These are phyloP conservation scores for Orbilia blumenaviensis DNA, from an alignment of 2,329 filamentous ascomycete species.

Conservation along the genomic window DNA sequence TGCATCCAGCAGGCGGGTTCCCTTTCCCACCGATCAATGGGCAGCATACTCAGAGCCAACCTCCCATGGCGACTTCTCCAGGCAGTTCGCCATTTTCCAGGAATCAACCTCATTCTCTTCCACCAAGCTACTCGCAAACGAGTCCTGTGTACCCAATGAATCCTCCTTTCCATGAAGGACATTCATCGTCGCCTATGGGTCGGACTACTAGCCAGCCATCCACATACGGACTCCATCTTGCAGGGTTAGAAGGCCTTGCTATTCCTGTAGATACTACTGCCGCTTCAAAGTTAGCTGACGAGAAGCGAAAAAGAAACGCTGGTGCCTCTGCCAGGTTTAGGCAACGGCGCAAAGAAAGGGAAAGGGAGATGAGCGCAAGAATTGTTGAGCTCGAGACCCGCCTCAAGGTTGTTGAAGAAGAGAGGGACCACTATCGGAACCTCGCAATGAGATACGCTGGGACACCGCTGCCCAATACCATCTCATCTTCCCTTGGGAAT, in stretches of 20 bases:
- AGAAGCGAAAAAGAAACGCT: conserved; percentile 85
- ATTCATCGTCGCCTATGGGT: conserved; percentile 38
- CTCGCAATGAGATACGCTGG: conserved; percentile 68
- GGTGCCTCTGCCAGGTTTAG: conserved; percentile 85
- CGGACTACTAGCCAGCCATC: conserved; percentile 34
- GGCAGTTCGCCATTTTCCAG: conserved; percentile 45
- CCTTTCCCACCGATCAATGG: conserved; percentile 51
- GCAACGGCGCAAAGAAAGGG: conserved; percentile 81
- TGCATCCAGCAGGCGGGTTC: conserved; percentile 36
- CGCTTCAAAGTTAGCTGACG: conserved; percentile 81
- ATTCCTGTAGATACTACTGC: conserved; percentile 82
- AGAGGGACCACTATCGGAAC: conserved; percentile 76
- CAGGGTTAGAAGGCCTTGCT: conserved; percentile 65
- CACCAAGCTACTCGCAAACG: conserved; percentile 36
- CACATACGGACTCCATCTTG: conserved; percentile 20
- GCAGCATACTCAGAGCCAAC: conserved; percentile 21
- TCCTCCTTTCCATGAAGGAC: conserved; percentile 47
- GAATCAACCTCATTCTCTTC: conserved; percentile 14
- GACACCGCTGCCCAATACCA: conserved; percentile 46
- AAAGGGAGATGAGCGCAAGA: conserved; percentile 74
- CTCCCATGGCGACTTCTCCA: conserved; percentile 34
- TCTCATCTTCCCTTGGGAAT: conserved; percentile 29
- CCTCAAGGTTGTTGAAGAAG: conserved; percentile 68
- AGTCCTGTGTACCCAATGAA: conserved; percentile 51
- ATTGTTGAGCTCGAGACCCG: conserved; percentile 72